These are phyloP conservation scores for Castanopsis chinensis DNA, from an alignment of 306 rosid species.

Conservation along the genomic window DNA sequence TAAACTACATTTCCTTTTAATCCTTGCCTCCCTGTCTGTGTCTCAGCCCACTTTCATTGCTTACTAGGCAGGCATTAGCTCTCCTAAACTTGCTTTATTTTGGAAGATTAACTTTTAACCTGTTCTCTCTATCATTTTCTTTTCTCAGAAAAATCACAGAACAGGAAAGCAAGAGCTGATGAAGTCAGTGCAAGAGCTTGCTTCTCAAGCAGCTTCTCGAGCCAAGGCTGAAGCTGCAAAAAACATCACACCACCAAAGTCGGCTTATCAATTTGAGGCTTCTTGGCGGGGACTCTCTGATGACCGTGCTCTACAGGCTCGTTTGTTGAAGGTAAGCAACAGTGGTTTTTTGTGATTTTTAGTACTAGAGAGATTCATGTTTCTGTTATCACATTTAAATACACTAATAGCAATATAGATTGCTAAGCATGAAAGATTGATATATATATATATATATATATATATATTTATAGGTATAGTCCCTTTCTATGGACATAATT, in stretches of 20 bases:
- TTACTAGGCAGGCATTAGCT: not conserved
- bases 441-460: too few species aligned
- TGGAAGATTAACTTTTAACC: not conserved
- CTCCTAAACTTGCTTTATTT: not conserved
- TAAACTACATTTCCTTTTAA: not conserved
- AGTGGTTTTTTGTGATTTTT: not conserved
- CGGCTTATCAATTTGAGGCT: constrained; percentile 91
- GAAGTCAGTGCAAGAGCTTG: constrained; percentile 72
- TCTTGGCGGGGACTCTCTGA: constrained; percentile 85
- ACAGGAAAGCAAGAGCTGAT: constrained; percentile 42
- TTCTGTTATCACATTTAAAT: not conserved
- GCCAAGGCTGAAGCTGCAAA: constrained; percentile 71
- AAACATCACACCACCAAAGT: constrained; percentile 62
- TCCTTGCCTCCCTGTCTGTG: not conserved
- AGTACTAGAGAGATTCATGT: not conserved
- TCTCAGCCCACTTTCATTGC: not conserved
- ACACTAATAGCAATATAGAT: not conserved
- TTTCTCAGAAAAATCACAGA: constrained; percentile 50
- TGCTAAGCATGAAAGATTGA: not conserved
- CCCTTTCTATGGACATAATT: not conserved
- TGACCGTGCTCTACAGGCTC: constrained; percentile 59
- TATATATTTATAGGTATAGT: not conserved
- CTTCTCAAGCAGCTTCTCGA: constrained; percentile 75
- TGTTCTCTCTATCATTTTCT: not conserved
- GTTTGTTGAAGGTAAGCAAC: constrained; percentile 60